A percentile compares a stretch with the other conserved stretches of the same genome.
Evolutionary conservation across 495 filamentous ascomycete genomes (phyloP).

Genomic region (Penicillium nucicola): DNA sequence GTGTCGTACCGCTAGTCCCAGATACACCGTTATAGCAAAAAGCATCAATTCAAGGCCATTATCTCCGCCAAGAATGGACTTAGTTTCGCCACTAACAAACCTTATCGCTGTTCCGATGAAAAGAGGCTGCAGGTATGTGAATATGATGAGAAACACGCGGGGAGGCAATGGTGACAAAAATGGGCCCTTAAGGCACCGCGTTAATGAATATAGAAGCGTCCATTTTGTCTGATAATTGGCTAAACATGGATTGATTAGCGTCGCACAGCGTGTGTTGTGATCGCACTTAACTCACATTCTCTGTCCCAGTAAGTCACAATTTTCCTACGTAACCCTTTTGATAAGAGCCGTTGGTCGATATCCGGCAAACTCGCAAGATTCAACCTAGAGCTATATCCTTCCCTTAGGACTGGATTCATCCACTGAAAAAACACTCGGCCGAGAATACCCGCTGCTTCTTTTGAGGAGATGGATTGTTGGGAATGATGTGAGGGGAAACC

Average conservation of each 20-base stretch:
- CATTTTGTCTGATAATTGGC: neutral
- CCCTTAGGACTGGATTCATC: neutral
- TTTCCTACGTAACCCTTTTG: neutral
- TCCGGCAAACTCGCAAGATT: neutral
- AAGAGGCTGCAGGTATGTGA: slow-evolving; percentile 2
- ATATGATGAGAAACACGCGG: neutral
- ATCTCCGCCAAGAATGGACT: neutral
- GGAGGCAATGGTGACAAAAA: neutral
- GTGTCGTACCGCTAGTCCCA: slow-evolving; percentile 6
- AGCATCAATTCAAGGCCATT: neutral
- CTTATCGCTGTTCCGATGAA: slow-evolving; percentile 3
- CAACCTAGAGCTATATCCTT: neutral
- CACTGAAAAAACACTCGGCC: neutral
- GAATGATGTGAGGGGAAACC: neutral
- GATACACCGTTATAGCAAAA: slow-evolving; percentile 2
- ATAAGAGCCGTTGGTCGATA: neutral
- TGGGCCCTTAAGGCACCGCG: neutral
- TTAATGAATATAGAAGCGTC: neutral
- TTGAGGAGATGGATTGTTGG: neutral
- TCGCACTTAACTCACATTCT: no score
- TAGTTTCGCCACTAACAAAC: neutral
- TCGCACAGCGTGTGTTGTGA: no score
- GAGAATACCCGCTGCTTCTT: neutral
- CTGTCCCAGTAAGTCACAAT: neutral
- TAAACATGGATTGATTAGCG: no score